Base-by-base conservation (phyloP, 495 filamentous ascomycete species). In the Emericellopsis terricola region DNA sequence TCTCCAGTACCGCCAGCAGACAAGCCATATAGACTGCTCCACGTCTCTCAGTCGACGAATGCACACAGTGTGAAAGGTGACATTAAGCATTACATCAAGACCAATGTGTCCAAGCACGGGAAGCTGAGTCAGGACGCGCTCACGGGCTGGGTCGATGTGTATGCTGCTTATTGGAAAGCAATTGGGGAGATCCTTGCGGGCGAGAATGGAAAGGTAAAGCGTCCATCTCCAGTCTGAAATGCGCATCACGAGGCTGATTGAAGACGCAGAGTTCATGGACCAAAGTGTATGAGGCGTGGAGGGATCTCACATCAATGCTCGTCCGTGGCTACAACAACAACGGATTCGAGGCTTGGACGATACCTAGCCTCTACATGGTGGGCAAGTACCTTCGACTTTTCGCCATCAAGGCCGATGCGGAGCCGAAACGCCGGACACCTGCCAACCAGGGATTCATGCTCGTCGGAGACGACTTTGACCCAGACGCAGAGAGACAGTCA, bases 341-440 rank as follows among this genome's bases (percentile, higher is more conserved):
- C 23, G 64, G 67, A 3, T 77, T 94, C 45, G 70, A 77, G 21
- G 72, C 78, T 14, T 96, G 85, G 85, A 85, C 83, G 0, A 59
- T 94, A 26, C 82, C 86, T 11, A 86, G 81, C 49, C 60, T 97
- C 36, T 94, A 94, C 42, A 67, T 73, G 8, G 71, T 73, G 5
- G 83, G 80, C 23, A 87, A 79, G 50, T 78, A 91, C 46, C 53
- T 97, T 38, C 67, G 91, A 23, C 53, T 72, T 9, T 93, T 93
- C 51, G 89, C 89, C 20, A 82, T 91, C 51, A 78, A 76, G 45
- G 84, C 91, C 21, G 89, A 96, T 47, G 64, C 67, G 31, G 68
- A 72, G 43, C n/a, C n/a, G n/a, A 51, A 60, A 3, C 67, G 64
- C 33, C 60, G 50, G 8, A 51, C 52, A 24, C 62, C 55, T 24